Base-by-base conservation (phyloP, 192 early-diverging fungal genomes). In the Chytriomyces hyalinus region DNA sequence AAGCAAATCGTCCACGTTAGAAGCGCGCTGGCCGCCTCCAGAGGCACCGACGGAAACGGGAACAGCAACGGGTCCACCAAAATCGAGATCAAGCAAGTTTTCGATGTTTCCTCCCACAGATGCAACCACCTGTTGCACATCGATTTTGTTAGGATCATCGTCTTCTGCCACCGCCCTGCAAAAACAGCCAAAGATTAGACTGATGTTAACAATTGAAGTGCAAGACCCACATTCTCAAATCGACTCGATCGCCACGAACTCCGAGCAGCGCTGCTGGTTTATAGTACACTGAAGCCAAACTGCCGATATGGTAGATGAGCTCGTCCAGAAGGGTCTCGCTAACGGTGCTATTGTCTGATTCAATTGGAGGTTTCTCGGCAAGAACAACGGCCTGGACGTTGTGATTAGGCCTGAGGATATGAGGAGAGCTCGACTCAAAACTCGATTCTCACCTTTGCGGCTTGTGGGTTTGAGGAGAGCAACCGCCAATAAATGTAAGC, bases 401-500 rank as follows among this genome's bases (percentile, higher is more conserved):
- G 59, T 13, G 60, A 57, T 61, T 45, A 17, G 36, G 26, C 4
- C 20, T 49, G 44, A 77, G 24, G 24, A 26, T 26, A 26, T 26
- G 24, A 26, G 24, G 24, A 26, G 15, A 44, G 64, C 15, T 11
- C n/a, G 5, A 81, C 28, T 6, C 17, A 46, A n/a, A 71, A 79
- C 20, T 78, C 7, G 22, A 53, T 75, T 20, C 15, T 5, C 8
- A 87, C 87, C 87, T 96, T 96, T 6, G 95, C 92, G 5, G 92
- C 91, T 49, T 92, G 92, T 13, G 96, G 95, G 79, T 98, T 95
- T 0, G 97, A 96, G 10, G 96, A 97, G 20, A 99, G 83, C 70
- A 99, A 82, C 17, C 98, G 86, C 97, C 98, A 98, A 84, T 98
- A 98, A 77, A 99, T 96, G 70, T 95, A 98, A 6, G 95, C 98